Evolutionary conservation across 2,329 filamentous ascomycete species (phyloP).

Genomic region (Aspergillus felis): DNA sequence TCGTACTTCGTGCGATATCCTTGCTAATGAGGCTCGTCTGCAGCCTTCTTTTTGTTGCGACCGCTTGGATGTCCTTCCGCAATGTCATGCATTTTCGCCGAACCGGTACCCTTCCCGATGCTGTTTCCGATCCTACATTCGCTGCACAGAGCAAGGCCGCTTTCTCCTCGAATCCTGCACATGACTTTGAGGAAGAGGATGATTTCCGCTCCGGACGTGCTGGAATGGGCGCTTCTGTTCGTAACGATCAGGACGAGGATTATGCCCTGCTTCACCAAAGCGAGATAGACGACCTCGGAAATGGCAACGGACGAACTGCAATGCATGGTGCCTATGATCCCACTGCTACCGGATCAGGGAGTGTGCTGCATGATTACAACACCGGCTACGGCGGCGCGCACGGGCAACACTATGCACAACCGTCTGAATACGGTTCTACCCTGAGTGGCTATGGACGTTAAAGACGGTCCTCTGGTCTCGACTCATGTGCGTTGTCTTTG

Average conservation of each 20-base stretch:
- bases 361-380: conserved; percentile 39
- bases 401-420: conserved; percentile 29
- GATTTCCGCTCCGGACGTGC: conserved; percentile 41
- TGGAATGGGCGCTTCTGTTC: conserved; percentile 39
- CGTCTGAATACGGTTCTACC: conserved; percentile 13
- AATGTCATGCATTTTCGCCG: conserved; percentile 55
- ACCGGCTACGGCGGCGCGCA: conserved; percentile 42
- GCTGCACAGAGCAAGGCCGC: conserved; percentile 47
- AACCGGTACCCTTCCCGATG: conserved; percentile 52
- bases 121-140: conserved; percentile 44
- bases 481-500: conserved; percentile 3
- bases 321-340: conserved; percentile 40
- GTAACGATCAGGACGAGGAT: conserved; percentile 46
- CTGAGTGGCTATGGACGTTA: conserved; percentile 15
- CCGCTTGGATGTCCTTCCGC: conserved; percentile 51
- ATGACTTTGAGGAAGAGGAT: conserved; percentile 44
- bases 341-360: conserved; percentile 27
- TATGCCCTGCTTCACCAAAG: conserved; percentile 50
- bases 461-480: background rate
- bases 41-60: conserved; percentile 53
- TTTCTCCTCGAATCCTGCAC: conserved; percentile 45
- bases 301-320: conserved; percentile 29
- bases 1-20: background rate
- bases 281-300: conserved; percentile 42
- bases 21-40: conserved; percentile 2